phyloP scores from a whole-genome alignment of 163 green algal genomes.

The Scenedesmus sp. region DNA sequence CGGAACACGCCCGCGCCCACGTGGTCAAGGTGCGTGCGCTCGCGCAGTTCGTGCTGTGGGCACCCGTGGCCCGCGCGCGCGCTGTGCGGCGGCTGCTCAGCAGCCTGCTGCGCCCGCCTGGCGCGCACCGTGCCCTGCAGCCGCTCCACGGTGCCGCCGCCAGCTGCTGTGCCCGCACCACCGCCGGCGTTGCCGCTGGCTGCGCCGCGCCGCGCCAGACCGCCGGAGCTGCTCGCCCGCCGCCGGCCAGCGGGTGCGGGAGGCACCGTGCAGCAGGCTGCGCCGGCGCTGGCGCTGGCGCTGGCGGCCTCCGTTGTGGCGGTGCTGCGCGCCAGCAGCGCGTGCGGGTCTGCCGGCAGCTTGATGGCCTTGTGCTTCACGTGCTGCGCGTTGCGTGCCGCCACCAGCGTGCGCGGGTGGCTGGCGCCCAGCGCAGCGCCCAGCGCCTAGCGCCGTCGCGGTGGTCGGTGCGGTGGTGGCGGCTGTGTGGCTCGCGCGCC shows the following conservation, averaged over 20 bases:
- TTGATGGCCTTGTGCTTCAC: conserved; percentile 54
- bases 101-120: neutral
- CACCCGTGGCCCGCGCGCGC: neutral
- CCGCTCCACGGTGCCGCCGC: too few relatives aligned
- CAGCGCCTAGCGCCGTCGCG: too few relatives aligned
- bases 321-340: conserved; percentile 3
- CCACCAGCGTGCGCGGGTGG: conserved; percentile 48
- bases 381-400: conserved; percentile 51
- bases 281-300: neutral
- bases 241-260: neutral
- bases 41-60: neutral
- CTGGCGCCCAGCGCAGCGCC: conserved; percentile 36
- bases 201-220: neutral
- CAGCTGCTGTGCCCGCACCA: too few relatives aligned
- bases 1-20: conserved; percentile 39
- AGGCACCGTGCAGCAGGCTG: neutral
- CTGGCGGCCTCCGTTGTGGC: too few relatives aligned
- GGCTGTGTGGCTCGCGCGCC: neutral
- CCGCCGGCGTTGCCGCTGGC: too few relatives aligned
- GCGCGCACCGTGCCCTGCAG: neutral
- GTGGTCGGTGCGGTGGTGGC: too few relatives aligned
- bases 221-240: neutral
- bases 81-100: neutral
- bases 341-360: conserved; percentile 29
- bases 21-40: conserved; percentile 28